Evolutionary conservation across 1,284 basidiomycete species (phyloP), one percentile per base, ranked within the genome.

Genomic region (Cutaneotrichosporon arboriforme): DNA sequence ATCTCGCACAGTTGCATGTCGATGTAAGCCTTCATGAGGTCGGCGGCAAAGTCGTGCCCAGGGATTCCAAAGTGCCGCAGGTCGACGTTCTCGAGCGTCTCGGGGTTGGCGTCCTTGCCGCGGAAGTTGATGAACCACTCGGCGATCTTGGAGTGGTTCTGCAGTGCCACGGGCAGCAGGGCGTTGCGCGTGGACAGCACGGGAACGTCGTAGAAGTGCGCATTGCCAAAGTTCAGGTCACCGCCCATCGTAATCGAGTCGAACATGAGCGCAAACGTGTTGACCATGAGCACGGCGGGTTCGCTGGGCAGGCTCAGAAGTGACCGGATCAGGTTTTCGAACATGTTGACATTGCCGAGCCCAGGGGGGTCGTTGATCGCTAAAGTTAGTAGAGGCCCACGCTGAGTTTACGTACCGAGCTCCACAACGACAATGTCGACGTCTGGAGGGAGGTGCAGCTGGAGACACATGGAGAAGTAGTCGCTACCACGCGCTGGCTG

Each of bases 161-260:
- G 4, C 8, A 58, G 38, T 5, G 64, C 52, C 3, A 57, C 43
- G 4, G 58, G 67, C 15, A 69, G 56, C 17, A 66, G 26, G 3
- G 60, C 58, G 48, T 70, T 70, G 44, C 69, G 64, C 21, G 67
- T 41, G 12, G 67, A 66, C 4, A 74, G 35, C 9, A 58, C 63
- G 0, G 72, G 72, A 12, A 68, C 54, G 49, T 74, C 72, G 57
- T 74, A 74, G 54, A 52, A 71, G 39, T 69, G 66, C 2, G 64
- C 54, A 7, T 68, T 41, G 48, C 69, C 69, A 35, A 58, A 39
- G 50, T 71, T 66, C 61, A 70, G 23, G 44, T 70, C 68, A 12
- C 66, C 68, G n/a, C 67, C 68, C 42, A 61, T 63, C 8, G 59
- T 58, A 8, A 70, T 63, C 17, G 52, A 50, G 22, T 57, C 51